Evolutionary conservation across 23 red algal species (phyloP), one percentile per base, ranked within the genome.

Genomic region (Chondrus crispus): DNA sequence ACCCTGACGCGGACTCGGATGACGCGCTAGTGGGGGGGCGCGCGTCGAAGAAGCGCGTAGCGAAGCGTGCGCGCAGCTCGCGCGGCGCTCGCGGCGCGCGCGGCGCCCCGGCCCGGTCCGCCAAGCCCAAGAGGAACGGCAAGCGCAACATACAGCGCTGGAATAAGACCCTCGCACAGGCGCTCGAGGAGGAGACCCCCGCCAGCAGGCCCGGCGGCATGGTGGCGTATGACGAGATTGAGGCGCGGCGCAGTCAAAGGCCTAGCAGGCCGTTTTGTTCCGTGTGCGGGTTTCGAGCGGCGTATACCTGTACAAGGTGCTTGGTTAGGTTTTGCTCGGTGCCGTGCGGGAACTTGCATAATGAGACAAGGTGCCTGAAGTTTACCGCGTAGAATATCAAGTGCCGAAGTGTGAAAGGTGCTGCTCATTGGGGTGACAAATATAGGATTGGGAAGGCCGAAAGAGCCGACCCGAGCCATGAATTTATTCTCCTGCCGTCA

Each of bases 261-360:
- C 87, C 87, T 75, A 45, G 62, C 29, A 50, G 87, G 18, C 40
- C 62, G 26, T 90, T 90, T 37, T 90, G 87, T 52, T 79, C 87
- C 33, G 72, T 72, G 35, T 90, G 87, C 54, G 87, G 87, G 2
- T 90, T 80, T 38, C 22, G 51, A 3, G 87, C 87, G 20, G 47
- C 69, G 2, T 90, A 90, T 42, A 90, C 87, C 41, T 90, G 87
- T 54, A 90, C 87, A 36, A 40, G 72, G 40, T 90, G 87, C 53
- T 80, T 80, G 30, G 60, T 69, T 22, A 45, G 87, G 38, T 90
- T 90, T 69, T 90, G 87, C 40, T 80, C 72, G 2, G 87, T 90
- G 4, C 55, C 22, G 52, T 90, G 87, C 29, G 73, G 73, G 41
- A 55, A 80, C 11, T 64, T 90, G 12, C 87, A 90, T 66, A 50